Percentiles rank a stretch among this genome's conserved stretches.
These are phyloP conservation scores for Rhizophora apiculata DNA, from an alignment of 345 rosid species.

Conservation along the genomic window DNA sequence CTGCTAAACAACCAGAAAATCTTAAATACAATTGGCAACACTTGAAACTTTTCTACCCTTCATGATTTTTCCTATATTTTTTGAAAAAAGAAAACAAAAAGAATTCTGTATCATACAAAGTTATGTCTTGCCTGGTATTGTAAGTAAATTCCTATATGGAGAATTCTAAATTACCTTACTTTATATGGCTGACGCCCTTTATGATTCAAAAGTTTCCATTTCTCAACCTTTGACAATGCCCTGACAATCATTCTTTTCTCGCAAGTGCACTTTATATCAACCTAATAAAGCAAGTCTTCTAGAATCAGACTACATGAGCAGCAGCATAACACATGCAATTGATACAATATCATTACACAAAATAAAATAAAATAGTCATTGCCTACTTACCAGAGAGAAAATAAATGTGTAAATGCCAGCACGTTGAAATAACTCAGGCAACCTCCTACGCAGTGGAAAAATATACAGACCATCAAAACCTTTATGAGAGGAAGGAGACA, in stretches of 20 bases:
- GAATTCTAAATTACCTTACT: conserved; percentile 30
- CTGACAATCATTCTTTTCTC: conserved; percentile 37
- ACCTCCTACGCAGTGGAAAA: conserved; percentile 39
- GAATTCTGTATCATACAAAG: no score
- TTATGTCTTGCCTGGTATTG: no score
- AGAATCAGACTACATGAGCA: conserved; percentile 13
- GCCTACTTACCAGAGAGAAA: conserved; percentile 50
- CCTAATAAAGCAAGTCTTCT: conserved; percentile 29
- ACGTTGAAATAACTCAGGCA: conserved; percentile 36
- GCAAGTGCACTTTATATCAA: conserved; percentile 33
- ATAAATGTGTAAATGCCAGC: conserved; percentile 53
- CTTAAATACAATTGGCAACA: no score
- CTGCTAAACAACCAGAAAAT: background rate
- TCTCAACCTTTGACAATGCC: conserved; percentile 40
- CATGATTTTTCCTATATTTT: no score
- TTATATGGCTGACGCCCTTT: conserved; percentile 6
- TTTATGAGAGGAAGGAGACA: conserved; percentile 39
- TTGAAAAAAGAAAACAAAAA: no score
- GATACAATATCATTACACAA: background rate
- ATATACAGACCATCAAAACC: conserved; percentile 58
- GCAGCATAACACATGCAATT: background rate
- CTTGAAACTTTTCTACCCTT: no score
- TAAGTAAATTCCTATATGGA: no score
- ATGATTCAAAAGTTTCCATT: conserved; percentile 40
- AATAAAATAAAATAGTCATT: background rate